A percentile compares a stretch with the other conserved stretches of the same genome.
Conservation (phyloP, 345 rosid genomes). For the Lepidium didymum region DNA sequence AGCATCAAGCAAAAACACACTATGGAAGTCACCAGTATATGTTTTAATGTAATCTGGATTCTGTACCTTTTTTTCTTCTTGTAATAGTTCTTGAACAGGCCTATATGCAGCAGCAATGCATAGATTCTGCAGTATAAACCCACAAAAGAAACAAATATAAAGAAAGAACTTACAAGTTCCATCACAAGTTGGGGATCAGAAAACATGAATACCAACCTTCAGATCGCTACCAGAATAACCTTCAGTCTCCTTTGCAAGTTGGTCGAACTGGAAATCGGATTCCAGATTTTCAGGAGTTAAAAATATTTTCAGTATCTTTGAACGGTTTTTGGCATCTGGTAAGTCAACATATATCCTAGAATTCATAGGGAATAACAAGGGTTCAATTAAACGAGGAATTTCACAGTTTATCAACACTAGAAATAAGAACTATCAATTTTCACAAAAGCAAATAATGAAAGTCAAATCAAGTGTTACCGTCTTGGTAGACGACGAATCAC, state of each 20-base stretch:
- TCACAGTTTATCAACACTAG: neutral
- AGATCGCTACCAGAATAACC: conserved; percentile 98
- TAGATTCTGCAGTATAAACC: conserved; percentile 56
- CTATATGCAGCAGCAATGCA: conserved; percentile 96
- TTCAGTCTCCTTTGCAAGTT: conserved; percentile 79
- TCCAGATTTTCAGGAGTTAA: conserved; percentile 60
- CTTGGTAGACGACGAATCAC: conserved; percentile 95
- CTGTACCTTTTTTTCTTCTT: conserved; percentile 61
- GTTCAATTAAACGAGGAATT: neutral
- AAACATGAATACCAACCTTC: conserved; percentile 45
- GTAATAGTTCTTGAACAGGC: conserved; percentile 88
- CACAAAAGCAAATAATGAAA: neutral
- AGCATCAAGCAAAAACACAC: neutral
- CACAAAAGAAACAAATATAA: neutral
- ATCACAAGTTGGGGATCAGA: neutral
- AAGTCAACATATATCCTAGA: conserved; percentile 83
- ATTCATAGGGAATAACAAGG: conserved; percentile 9
- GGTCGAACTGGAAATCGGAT: conserved; percentile 44
- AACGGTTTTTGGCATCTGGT: conserved; percentile 80
- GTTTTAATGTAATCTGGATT: neutral
- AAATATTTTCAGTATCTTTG: conserved; percentile 74
- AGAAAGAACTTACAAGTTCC: neutral
- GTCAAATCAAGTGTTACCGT: conserved; percentile 45
- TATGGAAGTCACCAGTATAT: neutral
- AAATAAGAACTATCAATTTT: neutral